Evolutionary conservation across 768 basidiomycete species (phyloP), one percentile per base, ranked within the genome.

Genomic region (Phlebiopsis flavidoalba): DNA sequence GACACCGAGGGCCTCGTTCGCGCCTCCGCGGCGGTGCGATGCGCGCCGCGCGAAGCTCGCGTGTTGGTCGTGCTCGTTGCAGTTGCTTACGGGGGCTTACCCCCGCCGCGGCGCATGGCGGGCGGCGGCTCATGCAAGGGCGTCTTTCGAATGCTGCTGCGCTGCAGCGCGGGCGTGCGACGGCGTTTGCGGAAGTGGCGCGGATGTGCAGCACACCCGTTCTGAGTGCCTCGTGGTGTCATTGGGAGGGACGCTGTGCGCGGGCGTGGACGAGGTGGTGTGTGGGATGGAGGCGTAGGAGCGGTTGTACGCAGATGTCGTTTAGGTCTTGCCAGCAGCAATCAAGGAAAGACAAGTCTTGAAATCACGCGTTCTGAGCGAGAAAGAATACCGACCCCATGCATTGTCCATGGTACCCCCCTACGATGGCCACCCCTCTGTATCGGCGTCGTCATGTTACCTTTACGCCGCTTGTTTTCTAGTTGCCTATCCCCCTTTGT

Each of bases 361-460:
- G 80, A 76, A 35, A 26, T 24, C 36, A 36, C 58, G 51, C 33
- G 49, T 12, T 37, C 54, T 54, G 14, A 12, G 8, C 12, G 22
- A 22, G 45, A 33, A 33, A n/a, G n/a, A 19, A 48, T 49, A 45
- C 53, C 37, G 14, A 8, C 7, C 40, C 40, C 40, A 43, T 4
- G 83, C 63, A 1, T 70, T 68, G 1, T 80, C 77, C 0, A 79
- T 79, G 61, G 77, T 37, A 19, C 80, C 78, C 70, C 86, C 85
- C 67, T 79, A 85, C 3, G 53, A 53, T 47, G 65, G 60, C 57
- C 53, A 55, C 43, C 54, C 54, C 40, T 17, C 40, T 17, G 17
- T 43, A 43, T 4, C 10, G 4, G 17, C 40, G 3, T 12, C 3
- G 17, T 10, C 3, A 12, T 8, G 12, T n/a, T 43, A 12, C 40